phyloP scores from a whole-genome alignment of 805 yeast genomes.

The Hanseniaspora clermontiae region DNA sequence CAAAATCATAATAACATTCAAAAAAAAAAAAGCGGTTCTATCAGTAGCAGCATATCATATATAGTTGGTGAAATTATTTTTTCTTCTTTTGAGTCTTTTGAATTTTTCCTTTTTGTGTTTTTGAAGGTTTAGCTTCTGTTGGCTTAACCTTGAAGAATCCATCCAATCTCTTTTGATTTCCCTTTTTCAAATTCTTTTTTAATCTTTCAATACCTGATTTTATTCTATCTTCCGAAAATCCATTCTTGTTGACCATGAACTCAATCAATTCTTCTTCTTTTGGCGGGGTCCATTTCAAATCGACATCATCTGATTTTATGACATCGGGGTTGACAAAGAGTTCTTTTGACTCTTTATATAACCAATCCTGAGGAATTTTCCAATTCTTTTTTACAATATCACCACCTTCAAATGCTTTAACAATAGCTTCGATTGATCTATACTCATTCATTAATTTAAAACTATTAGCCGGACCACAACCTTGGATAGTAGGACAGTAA shows the following conservation, averaged over 20 bases:
- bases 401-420: constrained; percentile 42
- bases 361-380: constrained; percentile 91
- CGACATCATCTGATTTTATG: constrained; percentile 43
- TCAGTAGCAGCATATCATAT: not conserved
- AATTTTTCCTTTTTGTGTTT: constrained; percentile 21
- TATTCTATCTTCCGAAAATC: constrained; percentile 86
- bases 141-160: constrained; percentile 68
- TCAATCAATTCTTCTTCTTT: constrained; percentile 71
- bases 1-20: not conserved
- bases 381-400: constrained; percentile 36
- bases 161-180: constrained; percentile 83
- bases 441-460: constrained; percentile 76
- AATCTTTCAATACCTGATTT: constrained; percentile 76
- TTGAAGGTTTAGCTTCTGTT: constrained; percentile 34
- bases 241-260: constrained; percentile 75
- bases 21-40: not conserved
- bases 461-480: constrained; percentile 95
- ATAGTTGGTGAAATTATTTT: not conserved
- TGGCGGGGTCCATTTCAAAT: constrained; percentile 80
- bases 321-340: constrained; percentile 78
- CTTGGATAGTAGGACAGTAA: constrained; percentile 88
- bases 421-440: constrained; percentile 64
- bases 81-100: constrained; percentile 12
- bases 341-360: constrained; percentile 74
- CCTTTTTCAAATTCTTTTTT: constrained; percentile 68